Conservation (phyloP, 2,329 filamentous ascomycete genomes). For the Tolypocladium album region DNA sequence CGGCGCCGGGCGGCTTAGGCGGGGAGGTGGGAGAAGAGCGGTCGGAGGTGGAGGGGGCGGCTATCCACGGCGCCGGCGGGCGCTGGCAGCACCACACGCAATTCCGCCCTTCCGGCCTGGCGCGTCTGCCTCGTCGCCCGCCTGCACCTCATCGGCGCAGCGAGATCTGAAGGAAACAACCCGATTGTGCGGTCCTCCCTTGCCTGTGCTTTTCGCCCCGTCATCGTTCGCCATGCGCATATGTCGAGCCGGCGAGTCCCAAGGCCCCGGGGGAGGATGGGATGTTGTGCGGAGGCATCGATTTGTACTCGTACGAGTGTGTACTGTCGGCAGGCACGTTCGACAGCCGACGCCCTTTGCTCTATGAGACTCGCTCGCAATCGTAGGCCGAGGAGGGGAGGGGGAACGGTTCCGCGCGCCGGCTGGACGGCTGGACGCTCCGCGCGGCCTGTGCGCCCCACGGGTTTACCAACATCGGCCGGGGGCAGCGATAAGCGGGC, state of each 20-base stretch:
- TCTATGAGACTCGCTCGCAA: too few relatives aligned
- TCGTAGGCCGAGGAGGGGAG: not conserved
- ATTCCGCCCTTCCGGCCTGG: not conserved
- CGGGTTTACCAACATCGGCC: not conserved
- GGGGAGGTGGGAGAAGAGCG: not conserved
- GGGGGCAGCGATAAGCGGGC: not conserved
- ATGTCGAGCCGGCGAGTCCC: too few relatives aligned
- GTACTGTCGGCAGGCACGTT: not conserved
- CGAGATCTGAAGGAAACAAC: not conserved
- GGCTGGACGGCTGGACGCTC: not conserved
- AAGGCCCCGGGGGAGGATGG: too few relatives aligned
- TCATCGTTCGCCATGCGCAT: too few relatives aligned
- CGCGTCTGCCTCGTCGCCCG: not conserved
- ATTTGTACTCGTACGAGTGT: too few relatives aligned
- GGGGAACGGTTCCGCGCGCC: not conserved
- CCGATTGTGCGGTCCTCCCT: not conserved
- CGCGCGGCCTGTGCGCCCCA: not conserved
- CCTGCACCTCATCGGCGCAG: not conserved
- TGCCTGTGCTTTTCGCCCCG: too few relatives aligned
- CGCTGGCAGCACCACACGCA: not conserved
- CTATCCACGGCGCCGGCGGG: not conserved
- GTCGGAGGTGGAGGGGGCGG: not conserved
- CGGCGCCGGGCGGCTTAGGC: not conserved
- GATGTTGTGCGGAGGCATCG: too few relatives aligned
- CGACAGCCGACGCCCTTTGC: not conserved